Evolutionary conservation across 192 early-diverging fungal species (phyloP).

Genomic region (Jimgerdemannia flammicorona): DNA sequence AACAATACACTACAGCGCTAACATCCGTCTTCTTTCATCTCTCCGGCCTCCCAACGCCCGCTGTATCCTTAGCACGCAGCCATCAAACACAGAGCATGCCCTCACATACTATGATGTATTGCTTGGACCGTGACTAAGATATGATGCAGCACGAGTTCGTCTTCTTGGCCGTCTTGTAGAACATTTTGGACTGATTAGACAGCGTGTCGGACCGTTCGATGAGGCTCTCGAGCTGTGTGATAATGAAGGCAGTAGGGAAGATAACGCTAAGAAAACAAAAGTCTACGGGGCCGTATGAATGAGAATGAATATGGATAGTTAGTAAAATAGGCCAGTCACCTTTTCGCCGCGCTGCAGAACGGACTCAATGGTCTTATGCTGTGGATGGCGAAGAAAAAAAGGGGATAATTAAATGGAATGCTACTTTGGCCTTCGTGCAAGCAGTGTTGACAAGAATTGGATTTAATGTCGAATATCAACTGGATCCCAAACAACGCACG

Average conservation of each 20-base stretch:
- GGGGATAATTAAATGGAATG: too few relatives aligned
- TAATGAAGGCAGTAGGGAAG: constrained; percentile 7
- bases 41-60: neutral
- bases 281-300: too few relatives aligned
- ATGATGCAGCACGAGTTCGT: constrained; percentile 73
- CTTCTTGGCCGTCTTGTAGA: constrained; percentile 96
- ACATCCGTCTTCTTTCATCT: neutral
- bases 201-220: constrained; percentile 80
- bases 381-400: too few relatives aligned
- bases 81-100: too few relatives aligned
- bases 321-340: constrained; percentile 3
- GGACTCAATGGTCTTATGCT: constrained; percentile 89
- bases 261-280: neutral
- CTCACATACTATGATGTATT: neutral
- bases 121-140: too few relatives aligned
- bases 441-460: too few relatives aligned
- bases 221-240: constrained; percentile 63
- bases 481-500: too few relatives aligned
- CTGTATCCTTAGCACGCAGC: too few relatives aligned
- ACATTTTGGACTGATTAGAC: constrained; percentile 89
- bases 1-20: neutral
- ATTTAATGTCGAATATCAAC: too few relatives aligned
- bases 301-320: too few relatives aligned
- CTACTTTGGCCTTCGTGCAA: too few relatives aligned
- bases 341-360: constrained; percentile 86